Conservation (phyloP, 1,284 basidiomycete species). For the Rhodotorula sp. region DNA sequence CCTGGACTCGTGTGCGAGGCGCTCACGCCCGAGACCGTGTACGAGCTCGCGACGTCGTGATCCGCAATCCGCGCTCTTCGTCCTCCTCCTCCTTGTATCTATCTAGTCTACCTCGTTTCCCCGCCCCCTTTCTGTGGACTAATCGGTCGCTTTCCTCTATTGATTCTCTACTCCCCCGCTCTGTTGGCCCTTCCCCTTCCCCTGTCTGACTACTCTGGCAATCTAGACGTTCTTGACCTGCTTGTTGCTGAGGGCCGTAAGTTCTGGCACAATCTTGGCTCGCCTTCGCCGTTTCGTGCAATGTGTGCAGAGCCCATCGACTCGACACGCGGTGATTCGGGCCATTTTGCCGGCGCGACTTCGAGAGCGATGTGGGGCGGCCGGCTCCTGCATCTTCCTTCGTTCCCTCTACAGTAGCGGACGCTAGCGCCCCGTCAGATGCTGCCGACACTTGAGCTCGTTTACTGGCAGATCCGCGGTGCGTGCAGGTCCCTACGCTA, state of each 20-base stretch:
- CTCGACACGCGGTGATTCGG: no score
- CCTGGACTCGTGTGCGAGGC: constrained; percentile 16
- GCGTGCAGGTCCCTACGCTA: not conserved
- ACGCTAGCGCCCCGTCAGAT: not conserved
- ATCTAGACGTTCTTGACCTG: not conserved
- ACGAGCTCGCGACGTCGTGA: constrained; percentile 19
- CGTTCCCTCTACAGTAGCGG: not conserved
- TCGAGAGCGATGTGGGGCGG: not conserved
- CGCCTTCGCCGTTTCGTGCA: no score
- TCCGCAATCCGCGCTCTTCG: no score
- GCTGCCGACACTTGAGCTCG: not conserved
- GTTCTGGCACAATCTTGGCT: no score
- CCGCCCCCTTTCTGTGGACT: no score
- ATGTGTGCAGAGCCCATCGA: no score
- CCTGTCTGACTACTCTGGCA: not conserved
- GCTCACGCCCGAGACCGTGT: constrained; percentile 26
- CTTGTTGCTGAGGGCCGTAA: no score
- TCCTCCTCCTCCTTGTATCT: not conserved
- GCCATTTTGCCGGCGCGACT: no score
- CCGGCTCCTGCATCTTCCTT: not conserved
- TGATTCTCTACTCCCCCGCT: not conserved
- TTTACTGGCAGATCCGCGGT: not conserved
- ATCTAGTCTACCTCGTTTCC: not conserved
- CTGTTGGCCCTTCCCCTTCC: not conserved
- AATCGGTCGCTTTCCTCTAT: no score